phyloP scores from a whole-genome alignment of 768 basidiomycete species.

The Cubamyces sp. region DNA sequence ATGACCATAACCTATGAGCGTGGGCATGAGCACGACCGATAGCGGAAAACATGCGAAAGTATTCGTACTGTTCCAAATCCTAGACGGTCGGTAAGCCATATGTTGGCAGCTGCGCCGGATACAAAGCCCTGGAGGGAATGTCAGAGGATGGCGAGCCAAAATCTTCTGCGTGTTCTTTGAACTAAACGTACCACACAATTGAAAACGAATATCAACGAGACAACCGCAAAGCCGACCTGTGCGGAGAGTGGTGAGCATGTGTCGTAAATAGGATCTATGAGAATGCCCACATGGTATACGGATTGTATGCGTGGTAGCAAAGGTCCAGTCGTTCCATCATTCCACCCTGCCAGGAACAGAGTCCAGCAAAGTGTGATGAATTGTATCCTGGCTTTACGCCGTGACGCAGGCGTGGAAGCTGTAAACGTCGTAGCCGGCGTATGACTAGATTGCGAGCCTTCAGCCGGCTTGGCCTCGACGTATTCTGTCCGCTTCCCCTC shows the following conservation, averaged over 20 bases:
- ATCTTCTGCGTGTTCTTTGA: constrained; percentile 14
- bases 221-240: constrained; percentile 54
- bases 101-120: constrained; percentile 49
- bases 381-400: not conserved
- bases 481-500: constrained; percentile 22
- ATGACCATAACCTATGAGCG: constrained; percentile 42
- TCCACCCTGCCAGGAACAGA: constrained; percentile 76
- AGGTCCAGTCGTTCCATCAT: constrained; percentile 75
- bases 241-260: not conserved
- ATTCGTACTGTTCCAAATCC: constrained; percentile 51
- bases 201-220: constrained; percentile 65
- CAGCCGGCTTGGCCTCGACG: constrained; percentile 1
- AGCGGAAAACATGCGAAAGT: not conserved
- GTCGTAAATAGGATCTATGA: no score
- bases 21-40: no score
- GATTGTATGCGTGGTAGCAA: constrained; percentile 71
- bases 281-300: constrained; percentile 52
- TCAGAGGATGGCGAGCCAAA: not conserved
- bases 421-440: constrained; percentile 15
- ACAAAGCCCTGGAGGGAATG: constrained; percentile 46
- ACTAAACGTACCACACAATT: constrained; percentile 44
- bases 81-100: constrained; percentile 49
- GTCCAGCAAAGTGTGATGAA: constrained; percentile 53
- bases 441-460: not conserved
- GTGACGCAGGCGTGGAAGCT: constrained; percentile 15